Evolutionary conservation across 345 rosid genomes (phyloP).

Genomic region (Noccaea bulbosa): DNA sequence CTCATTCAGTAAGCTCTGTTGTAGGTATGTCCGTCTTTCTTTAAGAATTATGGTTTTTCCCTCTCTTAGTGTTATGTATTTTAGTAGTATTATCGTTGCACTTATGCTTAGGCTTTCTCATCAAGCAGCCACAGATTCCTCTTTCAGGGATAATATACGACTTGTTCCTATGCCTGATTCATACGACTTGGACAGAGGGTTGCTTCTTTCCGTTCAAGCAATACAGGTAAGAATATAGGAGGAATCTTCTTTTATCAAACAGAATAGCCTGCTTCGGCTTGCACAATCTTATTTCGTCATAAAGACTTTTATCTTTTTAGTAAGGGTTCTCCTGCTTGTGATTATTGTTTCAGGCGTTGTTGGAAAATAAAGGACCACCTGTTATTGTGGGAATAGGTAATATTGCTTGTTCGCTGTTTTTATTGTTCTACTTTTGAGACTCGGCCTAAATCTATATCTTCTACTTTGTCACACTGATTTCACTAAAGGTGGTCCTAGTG

Average conservation of each 20-base stretch:
- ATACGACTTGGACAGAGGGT: conserved; percentile 93
- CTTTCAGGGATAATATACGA: conserved; percentile 88
- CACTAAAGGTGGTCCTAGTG: conserved; percentile 97
- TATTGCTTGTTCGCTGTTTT: conserved; percentile 22
- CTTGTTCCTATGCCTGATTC: conserved; percentile 98
- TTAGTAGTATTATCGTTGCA: conserved; percentile 35
- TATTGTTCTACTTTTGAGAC: background rate
- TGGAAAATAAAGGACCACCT: conserved; percentile 91
- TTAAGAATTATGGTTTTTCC: conserved; percentile 13
- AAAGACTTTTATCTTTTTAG: conserved; percentile 17
- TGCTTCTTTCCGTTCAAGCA: conserved; percentile 98
- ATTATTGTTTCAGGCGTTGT: conserved; percentile 70
- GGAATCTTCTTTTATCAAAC: conserved; percentile 5
- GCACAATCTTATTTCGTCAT: conserved; percentile 10
- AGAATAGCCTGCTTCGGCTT: conserved; percentile 16
- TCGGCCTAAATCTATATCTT: background rate
- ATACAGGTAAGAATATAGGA: conserved; percentile 73
- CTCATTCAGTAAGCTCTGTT: conserved; percentile 53
- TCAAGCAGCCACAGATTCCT: conserved; percentile 96
- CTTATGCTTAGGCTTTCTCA: conserved; percentile 73
- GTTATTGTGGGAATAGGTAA: conserved; percentile 97
- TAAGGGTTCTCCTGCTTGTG: conserved; percentile 24
- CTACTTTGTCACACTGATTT: conserved; percentile 24
- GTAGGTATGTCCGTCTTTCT: conserved; percentile 61
- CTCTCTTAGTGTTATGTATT: conserved; percentile 12